A percentile compares a stretch with the other conserved stretches of the same genome.
phyloP scores from a whole-genome alignment of 768 basidiomycete species.

The Boletus patriciae region DNA sequence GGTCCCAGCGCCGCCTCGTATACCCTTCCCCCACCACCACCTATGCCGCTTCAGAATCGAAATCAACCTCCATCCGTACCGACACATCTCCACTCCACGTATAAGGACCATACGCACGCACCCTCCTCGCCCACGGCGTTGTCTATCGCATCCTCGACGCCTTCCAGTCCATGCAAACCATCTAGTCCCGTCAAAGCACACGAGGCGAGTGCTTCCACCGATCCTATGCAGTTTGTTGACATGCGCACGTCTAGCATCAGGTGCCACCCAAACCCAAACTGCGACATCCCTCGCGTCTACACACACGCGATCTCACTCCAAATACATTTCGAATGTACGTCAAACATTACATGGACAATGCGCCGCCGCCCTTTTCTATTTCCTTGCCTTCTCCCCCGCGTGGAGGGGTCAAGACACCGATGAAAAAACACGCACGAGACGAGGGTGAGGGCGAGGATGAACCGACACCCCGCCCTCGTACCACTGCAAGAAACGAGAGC shows the following conservation, averaged over 20 bases:
- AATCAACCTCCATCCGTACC: not conserved
- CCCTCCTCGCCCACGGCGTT: constrained; percentile 24
- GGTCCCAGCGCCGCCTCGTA: not conserved
- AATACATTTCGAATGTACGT: constrained; percentile 75
- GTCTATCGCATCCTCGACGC: constrained; percentile 29
- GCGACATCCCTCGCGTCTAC: constrained; percentile 72
- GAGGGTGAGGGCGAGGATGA: constrained; percentile 10
- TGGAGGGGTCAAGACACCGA: constrained; percentile 28
- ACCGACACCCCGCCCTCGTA: constrained; percentile 9
- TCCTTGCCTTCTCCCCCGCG: constrained; percentile 2
- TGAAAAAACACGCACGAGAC: constrained; percentile 35
- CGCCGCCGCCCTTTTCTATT: constrained; percentile 17
- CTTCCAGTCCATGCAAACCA: constrained; percentile 31
- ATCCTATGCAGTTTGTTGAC: not conserved
- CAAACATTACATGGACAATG: constrained; percentile 77
- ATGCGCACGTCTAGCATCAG: not conserved
- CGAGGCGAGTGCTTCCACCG: constrained; percentile 3
- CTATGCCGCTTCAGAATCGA: constrained; percentile 11
- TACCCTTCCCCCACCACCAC: constrained; percentile 14
- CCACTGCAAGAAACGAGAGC: not conserved
- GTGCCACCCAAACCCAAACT: constrained; percentile 43
- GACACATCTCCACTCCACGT: not conserved
- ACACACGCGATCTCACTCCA: constrained; percentile 62
- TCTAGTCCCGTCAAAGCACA: constrained; percentile 23
- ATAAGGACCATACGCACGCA: not conserved